phyloP scores from a whole-genome alignment of 257 asterid genomes.

The Primulina huaijiensis region DNA sequence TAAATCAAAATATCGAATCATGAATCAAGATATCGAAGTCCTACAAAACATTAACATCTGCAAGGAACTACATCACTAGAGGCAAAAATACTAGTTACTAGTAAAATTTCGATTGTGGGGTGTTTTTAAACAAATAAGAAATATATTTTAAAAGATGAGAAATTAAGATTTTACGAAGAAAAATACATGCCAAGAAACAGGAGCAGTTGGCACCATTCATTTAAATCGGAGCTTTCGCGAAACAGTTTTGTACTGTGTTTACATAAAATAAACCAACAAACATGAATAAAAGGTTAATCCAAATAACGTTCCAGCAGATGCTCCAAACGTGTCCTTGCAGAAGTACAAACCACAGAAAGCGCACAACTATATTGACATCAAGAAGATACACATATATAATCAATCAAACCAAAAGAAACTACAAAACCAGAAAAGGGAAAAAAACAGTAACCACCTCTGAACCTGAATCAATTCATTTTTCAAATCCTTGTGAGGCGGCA shows the following conservation, averaged over 20 bases:
- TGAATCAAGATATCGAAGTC: constrained; percentile 13
- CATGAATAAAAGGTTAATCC: constrained; percentile 1
- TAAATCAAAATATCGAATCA: background rate
- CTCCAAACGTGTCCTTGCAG: background rate
- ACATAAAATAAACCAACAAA: background rate
- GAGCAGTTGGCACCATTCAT: constrained; percentile 3
- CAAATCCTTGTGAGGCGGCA: constrained; percentile 89
- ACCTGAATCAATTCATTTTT: constrained; percentile 72
- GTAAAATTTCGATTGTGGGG: constrained; percentile 2
- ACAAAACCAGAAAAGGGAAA: constrained; percentile 9
- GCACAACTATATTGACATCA: constrained; percentile 12
- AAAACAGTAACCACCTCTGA: constrained; percentile 56
- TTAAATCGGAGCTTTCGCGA: constrained; percentile 6
- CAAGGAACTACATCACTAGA: constrained; percentile 11
- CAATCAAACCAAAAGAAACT: constrained; percentile 20
- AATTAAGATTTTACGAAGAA: background rate
- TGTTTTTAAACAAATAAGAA: too few species aligned
- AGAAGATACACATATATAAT: background rate
- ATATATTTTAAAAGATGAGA: background rate
- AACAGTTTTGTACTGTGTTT: constrained; percentile 10
- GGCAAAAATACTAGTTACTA: constrained; percentile 8
- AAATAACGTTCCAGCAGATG: constrained; percentile 4
- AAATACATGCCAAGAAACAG: constrained; percentile 6
- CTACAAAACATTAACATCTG: constrained; percentile 17
- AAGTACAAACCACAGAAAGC: constrained; percentile 22